Conservation (phyloP, 345 rosid genomes). For the Eucalyptus microcorys region DNA sequence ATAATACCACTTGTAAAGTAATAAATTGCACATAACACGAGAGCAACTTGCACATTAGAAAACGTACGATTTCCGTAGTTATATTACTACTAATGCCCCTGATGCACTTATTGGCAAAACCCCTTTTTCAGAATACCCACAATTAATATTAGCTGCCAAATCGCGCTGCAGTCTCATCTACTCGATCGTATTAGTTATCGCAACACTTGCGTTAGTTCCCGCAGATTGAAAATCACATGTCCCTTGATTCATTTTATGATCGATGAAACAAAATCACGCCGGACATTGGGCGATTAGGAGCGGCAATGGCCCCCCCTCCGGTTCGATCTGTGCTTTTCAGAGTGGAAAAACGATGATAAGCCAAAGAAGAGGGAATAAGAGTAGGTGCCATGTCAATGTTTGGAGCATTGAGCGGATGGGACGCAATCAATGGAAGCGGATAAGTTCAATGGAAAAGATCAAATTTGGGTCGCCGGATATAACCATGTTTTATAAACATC, state of each 20-base stretch:
- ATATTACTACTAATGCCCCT: neutral
- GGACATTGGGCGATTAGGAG: neutral
- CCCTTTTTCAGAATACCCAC: neutral
- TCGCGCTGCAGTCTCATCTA: neutral
- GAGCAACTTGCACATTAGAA: neutral
- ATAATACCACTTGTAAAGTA: neutral
- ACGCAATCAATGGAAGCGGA: neutral
- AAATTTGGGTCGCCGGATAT: neutral
- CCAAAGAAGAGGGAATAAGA: neutral
- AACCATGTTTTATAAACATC: neutral
- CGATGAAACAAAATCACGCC: neutral
- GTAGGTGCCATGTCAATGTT: neutral
- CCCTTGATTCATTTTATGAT: neutral
- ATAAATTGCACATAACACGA: neutral
- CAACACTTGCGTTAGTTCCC: neutral
- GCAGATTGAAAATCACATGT: neutral
- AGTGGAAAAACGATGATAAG: neutral
- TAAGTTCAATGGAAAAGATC: neutral
- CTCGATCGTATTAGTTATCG: neutral
- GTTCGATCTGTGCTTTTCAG: neutral
- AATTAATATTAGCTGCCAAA: neutral
- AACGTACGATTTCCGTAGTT: neutral
- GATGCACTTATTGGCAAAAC: neutral
- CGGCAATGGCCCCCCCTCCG: neutral
- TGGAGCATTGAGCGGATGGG: neutral